Evolutionary conservation across 2,329 filamentous ascomycete genomes (phyloP).

Genomic region (Blastomyces percursus): DNA sequence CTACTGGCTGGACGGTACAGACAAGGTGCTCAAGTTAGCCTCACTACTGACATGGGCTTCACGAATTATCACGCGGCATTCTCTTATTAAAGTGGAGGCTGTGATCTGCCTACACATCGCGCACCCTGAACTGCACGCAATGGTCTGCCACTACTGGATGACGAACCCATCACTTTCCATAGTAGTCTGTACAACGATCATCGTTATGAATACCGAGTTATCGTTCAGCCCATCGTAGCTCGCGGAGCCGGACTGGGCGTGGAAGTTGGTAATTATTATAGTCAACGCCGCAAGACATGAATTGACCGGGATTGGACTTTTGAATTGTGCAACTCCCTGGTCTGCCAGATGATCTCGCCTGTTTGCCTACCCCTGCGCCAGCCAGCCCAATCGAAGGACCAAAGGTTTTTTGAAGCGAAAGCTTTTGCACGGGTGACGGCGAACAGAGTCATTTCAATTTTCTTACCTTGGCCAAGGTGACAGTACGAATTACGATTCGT

Average conservation of each 20-base stretch:
- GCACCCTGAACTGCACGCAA: not conserved
- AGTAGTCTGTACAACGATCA: not conserved
- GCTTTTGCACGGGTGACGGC: too few relatives aligned
- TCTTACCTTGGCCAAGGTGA: too few relatives aligned
- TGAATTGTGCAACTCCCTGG: not conserved
- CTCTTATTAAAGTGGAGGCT: not conserved
- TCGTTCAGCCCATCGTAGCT: not conserved
- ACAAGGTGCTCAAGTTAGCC: not conserved
- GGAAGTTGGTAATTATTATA: not conserved
- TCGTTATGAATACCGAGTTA: not conserved
- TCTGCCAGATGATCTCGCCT: conserved; percentile 2
- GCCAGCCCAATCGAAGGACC: not conserved
- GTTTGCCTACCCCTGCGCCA: not conserved
- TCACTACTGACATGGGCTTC: not conserved
- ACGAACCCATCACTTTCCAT: not conserved
- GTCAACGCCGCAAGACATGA: not conserved
- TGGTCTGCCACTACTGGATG: not conserved
- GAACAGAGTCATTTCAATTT: too few relatives aligned
- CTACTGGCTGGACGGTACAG: not conserved
- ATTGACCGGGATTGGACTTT: not conserved
- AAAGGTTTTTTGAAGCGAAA: not conserved
- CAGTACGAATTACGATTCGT: too few relatives aligned
- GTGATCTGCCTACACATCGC: not conserved
- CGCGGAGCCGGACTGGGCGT: not conserved
- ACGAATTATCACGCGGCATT: not conserved